Percentiles rank a stretch among this genome's conserved stretches.
These are phyloP conservation scores for Xylaria sp. DNA, from an alignment of 2,329 filamentous ascomycete genomes.

Conservation along the genomic window DNA sequence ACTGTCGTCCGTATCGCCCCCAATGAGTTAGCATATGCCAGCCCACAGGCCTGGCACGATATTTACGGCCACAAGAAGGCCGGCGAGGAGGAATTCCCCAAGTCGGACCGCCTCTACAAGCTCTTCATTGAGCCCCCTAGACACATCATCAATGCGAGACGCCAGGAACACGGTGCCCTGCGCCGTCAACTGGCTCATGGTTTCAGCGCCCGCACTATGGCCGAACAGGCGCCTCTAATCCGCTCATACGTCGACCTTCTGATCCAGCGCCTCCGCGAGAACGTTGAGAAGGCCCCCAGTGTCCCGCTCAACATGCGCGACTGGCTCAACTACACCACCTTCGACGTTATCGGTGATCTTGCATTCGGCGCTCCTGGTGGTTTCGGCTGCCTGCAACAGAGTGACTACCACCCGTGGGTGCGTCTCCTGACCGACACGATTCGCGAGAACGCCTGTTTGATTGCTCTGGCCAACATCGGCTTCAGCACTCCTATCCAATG, in stretches of 20 bases:
- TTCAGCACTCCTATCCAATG: slow-evolving; percentile 35
- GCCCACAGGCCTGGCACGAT: slow-evolving; percentile 55
- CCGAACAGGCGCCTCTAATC: slow-evolving; percentile 56
- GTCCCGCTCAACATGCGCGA: slow-evolving; percentile 50
- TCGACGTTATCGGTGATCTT: slow-evolving; percentile 60
- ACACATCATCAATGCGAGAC: slow-evolving; percentile 49
- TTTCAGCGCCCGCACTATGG: slow-evolving; percentile 54
- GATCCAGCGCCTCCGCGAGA: slow-evolving; percentile 47
- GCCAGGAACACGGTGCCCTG: slow-evolving; percentile 51
- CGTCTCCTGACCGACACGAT: slow-evolving; percentile 48
- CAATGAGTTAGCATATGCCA: slow-evolving; percentile 55
- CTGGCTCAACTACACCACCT: slow-evolving; percentile 56
- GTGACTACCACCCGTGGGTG: slow-evolving; percentile 52
- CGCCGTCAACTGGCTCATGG: slow-evolving; percentile 54
- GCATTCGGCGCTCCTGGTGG: slow-evolving; percentile 56
- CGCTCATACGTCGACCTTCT: slow-evolving; percentile 53
- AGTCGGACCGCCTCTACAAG: slow-evolving; percentile 48
- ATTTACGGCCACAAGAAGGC: slow-evolving; percentile 54
- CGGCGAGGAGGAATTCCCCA: slow-evolving; percentile 48
- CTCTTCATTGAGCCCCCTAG: slow-evolving; percentile 42
- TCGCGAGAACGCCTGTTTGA: slow-evolving; percentile 39
- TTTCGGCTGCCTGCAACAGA: slow-evolving; percentile 53
- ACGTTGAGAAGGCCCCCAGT: slow-evolving; percentile 42
- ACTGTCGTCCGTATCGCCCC: slow-evolving; percentile 56
- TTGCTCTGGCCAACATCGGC: slow-evolving; percentile 39